Evolutionary conservation across 2,329 filamentous ascomycete genomes (phyloP).

Genomic region (Teratosphaeria pseudoeucalypti): DNA sequence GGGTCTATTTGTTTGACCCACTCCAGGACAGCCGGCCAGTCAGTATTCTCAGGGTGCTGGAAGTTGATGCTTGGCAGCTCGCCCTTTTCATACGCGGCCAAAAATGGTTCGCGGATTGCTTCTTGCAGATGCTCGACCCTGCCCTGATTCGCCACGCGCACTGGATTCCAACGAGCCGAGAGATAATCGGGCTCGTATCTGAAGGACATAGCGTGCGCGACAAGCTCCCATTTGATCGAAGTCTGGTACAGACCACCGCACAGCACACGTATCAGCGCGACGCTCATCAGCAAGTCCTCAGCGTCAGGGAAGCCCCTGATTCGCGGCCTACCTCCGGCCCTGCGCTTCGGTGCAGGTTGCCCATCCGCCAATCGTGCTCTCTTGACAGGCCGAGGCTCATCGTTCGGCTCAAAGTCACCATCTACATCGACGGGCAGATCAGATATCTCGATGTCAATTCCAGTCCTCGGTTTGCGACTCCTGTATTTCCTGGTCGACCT

Average conservation of each 20-base stretch:
- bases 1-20: slow-evolving; percentile 45
- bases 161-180: slow-evolving; percentile 28
- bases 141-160: slow-evolving; percentile 11
- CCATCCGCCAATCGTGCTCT: neutral
- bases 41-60: slow-evolving; percentile 52
- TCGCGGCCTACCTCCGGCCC: neutral
- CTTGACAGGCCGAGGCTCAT: neutral
- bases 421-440: neutral
- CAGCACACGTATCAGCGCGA: slow-evolving; percentile 23
- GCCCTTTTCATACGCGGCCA: slow-evolving; percentile 54
- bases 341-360: neutral
- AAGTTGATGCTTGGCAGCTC: slow-evolving; percentile 54
- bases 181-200: slow-evolving; percentile 27
- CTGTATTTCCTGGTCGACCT: neutral
- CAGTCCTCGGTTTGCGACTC: neutral
- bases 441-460: neutral
- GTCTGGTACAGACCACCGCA: slow-evolving; percentile 27
- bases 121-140: slow-evolving; percentile 42
- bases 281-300: slow-evolving; percentile 21
- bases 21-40: slow-evolving; percentile 56
- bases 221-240: slow-evolving; percentile 30
- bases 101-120: slow-evolving; percentile 55
- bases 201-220: slow-evolving; percentile 31
- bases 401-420: neutral
- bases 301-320: slow-evolving; percentile 9